These are phyloP conservation scores for Colletotrichum gloeosporioides DNA, from an alignment of 2,329 filamentous ascomycete species.

Conservation along the genomic window DNA sequence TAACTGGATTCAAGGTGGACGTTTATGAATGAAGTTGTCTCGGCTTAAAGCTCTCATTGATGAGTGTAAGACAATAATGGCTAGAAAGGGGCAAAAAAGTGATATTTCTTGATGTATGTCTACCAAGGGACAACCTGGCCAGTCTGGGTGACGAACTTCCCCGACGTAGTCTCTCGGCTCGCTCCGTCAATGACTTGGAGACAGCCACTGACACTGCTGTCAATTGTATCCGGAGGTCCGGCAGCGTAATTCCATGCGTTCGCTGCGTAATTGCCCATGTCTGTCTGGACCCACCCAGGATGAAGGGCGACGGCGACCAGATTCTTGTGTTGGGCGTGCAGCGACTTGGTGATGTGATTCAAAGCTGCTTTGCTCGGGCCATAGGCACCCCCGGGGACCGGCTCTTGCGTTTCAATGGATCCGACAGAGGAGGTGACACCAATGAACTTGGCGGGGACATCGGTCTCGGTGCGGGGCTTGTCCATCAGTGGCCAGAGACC, in stretches of 20 bases:
- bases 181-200: constrained; percentile 40
- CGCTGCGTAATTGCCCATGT: constrained; percentile 34
- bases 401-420: constrained; percentile 35
- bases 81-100: neutral
- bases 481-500: constrained; percentile 41
- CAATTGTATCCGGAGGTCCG: constrained; percentile 31
- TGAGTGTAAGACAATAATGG: neutral
- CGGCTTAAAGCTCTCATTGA: neutral
- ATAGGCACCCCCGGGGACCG: constrained; percentile 37
- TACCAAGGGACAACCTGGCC: constrained; percentile 35
- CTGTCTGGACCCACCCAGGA: constrained; percentile 42
- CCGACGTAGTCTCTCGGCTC: constrained; percentile 33
- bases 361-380: constrained; percentile 39
- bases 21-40: neutral
- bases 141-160: constrained; percentile 37
- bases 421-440: constrained; percentile 41
- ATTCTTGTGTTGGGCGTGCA: constrained; percentile 31
- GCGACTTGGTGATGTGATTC: constrained; percentile 36
- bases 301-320: constrained; percentile 37
- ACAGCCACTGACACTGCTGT: constrained; percentile 35
- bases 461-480: constrained; percentile 5
- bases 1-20: neutral
- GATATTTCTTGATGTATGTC: neutral
- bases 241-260: constrained; percentile 33
- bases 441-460: constrained; percentile 35